Base-by-base conservation (phyloP, 2,329 filamentous ascomycete species). In the Elsinoe perseae region DNA sequence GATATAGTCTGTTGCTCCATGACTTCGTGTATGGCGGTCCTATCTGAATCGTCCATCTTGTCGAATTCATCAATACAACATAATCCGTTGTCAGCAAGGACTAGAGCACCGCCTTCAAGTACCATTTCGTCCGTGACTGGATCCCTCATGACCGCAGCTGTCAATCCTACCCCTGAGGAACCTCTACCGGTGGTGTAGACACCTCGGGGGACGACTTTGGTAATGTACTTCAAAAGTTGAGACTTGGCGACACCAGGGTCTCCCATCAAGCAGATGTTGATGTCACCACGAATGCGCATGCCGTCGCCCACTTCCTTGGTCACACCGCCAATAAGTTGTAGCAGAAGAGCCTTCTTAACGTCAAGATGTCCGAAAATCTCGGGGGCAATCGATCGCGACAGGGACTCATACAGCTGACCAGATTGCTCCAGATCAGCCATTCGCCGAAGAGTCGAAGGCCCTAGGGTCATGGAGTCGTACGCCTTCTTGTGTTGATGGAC, bases 241-340 rank as follows among this genome's bases (percentile, higher is more conserved):
- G 93, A 98, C 76, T 98, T 98, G 75, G 93, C 93, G 68, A 98
- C 93, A 89, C 93, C 93, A 69, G 93, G 93, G 68, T 98, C 93
- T 79, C 93, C 93, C 93, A 98, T 98, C 67, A 98, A 76, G 71
- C 93, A 97, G 61, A 98, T 86, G 74, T 98, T 98, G 77, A 98
- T 95, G 68, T 98, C 93, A 65, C 93, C 93, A 79, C 93, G 89
- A 69, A 98, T 98, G 66, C 90, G 87, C 93, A 98, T 97, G 59
- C 93, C 93, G 67, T 98, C 93, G 54, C 90, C 90, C 81, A 97
- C 95, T 67, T 93, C 86, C 73, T 98, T 98, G 3, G 85, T 93
- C 1, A 96, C 92, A 75, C 93, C 93, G 60, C 93, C 93, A 62
- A 98, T 95, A 30, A 98, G 82, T 27, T 97, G 84, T 4, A 98